Evolutionary conservation across 768 basidiomycete genomes (phyloP).

Genomic region (Filobasidium wieringae): DNA sequence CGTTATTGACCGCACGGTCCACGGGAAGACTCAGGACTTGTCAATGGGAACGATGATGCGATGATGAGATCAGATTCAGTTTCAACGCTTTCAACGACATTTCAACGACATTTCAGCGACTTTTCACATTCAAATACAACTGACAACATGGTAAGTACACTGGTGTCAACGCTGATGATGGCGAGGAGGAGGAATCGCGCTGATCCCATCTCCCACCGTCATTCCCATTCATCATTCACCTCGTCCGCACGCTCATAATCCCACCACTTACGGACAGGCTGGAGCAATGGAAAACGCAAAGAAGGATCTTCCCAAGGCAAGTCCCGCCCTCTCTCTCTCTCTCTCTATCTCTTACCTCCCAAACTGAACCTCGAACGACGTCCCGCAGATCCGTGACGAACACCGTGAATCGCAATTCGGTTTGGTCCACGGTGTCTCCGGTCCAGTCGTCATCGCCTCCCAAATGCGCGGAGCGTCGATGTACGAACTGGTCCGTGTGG

Average conservation of each 20-base stretch:
- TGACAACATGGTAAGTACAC: no score
- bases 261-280: slow-evolving; percentile 53
- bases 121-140: no score
- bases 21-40: background rate
- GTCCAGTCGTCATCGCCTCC: slow-evolving; percentile 94
- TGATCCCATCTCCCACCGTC: background rate
- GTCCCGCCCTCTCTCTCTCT: slow-evolving; percentile 4
- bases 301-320: slow-evolving; percentile 60
- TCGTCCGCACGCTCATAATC: no score
- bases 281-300: slow-evolving; percentile 86
- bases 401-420: slow-evolving; percentile 57
- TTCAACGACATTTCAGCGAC: no score
- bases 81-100: no score
- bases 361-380: background rate
- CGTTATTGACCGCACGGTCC: background rate
- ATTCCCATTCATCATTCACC: background rate
- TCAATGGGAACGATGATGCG: background rate
- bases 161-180: no score
- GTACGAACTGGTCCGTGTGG: slow-evolving; percentile 64
- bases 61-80: no score
- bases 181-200: background rate
- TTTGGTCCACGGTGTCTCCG: slow-evolving; percentile 65
- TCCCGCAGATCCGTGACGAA: slow-evolving; percentile 60
- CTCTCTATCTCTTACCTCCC: background rate
- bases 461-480: slow-evolving; percentile 97